phyloP scores from a whole-genome alignment of 208 protist species.

The Naegleria gruberi region DNA sequence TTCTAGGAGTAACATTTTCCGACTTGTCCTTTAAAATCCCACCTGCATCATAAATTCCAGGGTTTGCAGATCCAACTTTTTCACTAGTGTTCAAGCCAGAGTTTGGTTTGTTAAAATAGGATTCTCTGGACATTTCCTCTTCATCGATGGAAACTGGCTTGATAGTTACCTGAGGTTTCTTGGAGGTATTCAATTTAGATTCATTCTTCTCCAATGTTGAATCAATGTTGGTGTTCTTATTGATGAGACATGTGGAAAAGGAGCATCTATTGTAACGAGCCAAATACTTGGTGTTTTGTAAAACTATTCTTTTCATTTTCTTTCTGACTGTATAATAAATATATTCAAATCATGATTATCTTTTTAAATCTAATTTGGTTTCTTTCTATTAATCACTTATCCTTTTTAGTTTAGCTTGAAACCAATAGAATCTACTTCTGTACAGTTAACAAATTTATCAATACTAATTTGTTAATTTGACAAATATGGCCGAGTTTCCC shows the following conservation, averaged over 20 bases:
- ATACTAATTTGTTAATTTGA: no score
- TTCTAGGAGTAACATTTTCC: not conserved
- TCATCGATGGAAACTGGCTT: not conserved
- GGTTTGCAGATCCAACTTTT: not conserved
- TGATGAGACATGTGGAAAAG: no score
- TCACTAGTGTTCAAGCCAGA: not conserved
- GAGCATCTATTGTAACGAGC: no score
- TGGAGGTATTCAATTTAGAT: not conserved
- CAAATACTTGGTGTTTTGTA: no score
- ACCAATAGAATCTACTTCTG: no score
- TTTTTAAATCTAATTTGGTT: not conserved
- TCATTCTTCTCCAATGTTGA: not conserved
- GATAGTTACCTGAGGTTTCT: not conserved
- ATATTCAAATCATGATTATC: no score
- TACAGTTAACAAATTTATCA: no score
- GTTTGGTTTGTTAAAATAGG: not conserved
- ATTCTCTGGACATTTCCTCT: not conserved
- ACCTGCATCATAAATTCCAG: not conserved
- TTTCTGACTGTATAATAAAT: not conserved
- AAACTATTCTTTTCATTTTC: not conserved
- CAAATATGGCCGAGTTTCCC: no score
- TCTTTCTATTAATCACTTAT: not conserved
- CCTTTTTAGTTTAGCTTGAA: no score
- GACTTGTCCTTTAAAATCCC: not conserved
- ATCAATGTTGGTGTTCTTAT: not conserved